Conservation (phyloP, 768 basidiomycete genomes). For the Xerocomellus intermedius region DNA sequence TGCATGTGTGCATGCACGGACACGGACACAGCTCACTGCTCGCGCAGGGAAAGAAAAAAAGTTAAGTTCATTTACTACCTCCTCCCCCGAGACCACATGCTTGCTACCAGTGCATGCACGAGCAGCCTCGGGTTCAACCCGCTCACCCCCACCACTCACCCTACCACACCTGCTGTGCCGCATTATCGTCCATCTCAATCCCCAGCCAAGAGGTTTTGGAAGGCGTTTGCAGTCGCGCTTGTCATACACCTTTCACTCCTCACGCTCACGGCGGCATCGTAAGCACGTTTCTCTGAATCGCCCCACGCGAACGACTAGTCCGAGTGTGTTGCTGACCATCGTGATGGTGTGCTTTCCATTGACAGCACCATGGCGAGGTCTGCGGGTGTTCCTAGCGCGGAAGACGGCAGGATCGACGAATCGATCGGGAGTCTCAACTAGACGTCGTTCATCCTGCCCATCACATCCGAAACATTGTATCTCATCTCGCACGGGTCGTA, state of each 20-base stretch:
- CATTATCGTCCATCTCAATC: conserved; percentile 4
- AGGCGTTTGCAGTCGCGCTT: conserved; percentile 9
- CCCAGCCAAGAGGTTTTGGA: conserved; percentile 11
- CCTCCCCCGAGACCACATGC: too few species aligned
- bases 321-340: too few species aligned
- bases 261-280: neutral
- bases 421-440: conserved; percentile 14
- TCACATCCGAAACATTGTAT: conserved; percentile 31
- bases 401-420: conserved; percentile 18
- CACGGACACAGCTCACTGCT: too few species aligned
- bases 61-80: too few species aligned
- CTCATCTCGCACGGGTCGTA: conserved; percentile 34
- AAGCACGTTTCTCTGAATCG: too few species aligned
- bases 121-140: too few species aligned
- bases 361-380: neutral
- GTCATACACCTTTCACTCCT: conserved; percentile 11
- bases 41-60: too few species aligned
- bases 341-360: too few species aligned
- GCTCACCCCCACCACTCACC: too few species aligned
- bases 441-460: conserved; percentile 30
- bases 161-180: neutral
- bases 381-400: conserved; percentile 4
- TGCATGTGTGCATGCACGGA: too few species aligned
- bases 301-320: too few species aligned
- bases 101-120: too few species aligned